Evolutionary conservation across 2,329 filamentous ascomycete genomes (phyloP).

Genomic region (Fusarium continuum): DNA sequence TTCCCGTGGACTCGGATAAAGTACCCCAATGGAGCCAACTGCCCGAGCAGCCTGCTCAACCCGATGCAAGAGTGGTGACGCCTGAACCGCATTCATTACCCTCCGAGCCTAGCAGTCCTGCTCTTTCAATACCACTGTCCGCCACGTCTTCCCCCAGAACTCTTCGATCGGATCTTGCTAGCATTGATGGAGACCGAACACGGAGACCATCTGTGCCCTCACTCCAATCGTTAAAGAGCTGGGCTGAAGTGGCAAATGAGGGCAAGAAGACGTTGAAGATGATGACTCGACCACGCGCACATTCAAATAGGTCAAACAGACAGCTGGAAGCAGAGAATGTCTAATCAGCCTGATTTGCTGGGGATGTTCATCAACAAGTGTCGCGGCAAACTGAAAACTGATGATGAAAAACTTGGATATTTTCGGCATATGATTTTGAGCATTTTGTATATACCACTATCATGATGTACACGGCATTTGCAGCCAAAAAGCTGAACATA

Average conservation of each 20-base stretch:
- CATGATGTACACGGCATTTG: background rate
- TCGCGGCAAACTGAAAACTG: background rate
- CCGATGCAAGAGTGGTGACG: constrained; percentile 7
- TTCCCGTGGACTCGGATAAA: constrained; percentile 20
- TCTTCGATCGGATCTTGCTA: constrained; percentile 29
- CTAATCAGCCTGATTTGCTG: background rate
- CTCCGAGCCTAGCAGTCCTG: constrained; percentile 36
- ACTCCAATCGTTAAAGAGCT: constrained; percentile 50
- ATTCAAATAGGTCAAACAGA: constrained; percentile 31
- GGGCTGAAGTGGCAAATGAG: constrained; percentile 53
- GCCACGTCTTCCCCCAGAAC: constrained; percentile 47
- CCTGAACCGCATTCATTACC: constrained; percentile 27
- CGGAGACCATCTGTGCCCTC: constrained; percentile 43
- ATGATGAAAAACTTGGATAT: background rate
- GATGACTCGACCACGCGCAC: constrained; percentile 27
- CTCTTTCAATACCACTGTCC: constrained; percentile 43
- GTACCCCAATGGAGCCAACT: constrained; percentile 41
- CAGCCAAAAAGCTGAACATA: constrained; percentile 22
- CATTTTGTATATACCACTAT: constrained; percentile 13
- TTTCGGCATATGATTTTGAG: background rate
- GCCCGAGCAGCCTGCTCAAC: constrained; percentile 12
- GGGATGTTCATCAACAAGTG: background rate
- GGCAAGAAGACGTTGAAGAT: constrained; percentile 28
- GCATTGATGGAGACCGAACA: constrained; percentile 30
- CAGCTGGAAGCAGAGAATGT: constrained; percentile 7